A percentile compares a stretch with the other conserved stretches of the same genome.
Evolutionary conservation across 768 basidiomycete species (phyloP).

Genomic region (Candolleomyces aberdarensis): DNA sequence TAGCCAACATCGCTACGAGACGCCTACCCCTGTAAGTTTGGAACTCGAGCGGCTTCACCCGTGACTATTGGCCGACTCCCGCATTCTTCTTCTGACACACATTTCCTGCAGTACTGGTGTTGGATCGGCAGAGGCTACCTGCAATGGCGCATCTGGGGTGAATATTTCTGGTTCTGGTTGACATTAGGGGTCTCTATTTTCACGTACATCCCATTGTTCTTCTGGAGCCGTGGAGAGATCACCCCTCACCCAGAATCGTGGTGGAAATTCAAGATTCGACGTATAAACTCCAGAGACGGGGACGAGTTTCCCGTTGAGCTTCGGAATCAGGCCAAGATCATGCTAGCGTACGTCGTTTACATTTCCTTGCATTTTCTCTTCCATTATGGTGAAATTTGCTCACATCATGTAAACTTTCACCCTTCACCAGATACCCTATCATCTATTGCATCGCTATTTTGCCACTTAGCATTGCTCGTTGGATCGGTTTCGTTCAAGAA

Average conservation of each 20-base stretch:
- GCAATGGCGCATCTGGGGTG: constrained; percentile 32
- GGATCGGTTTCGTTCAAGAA: constrained; percentile 29
- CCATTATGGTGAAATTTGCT: not conserved
- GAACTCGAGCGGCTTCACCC: too few relatives aligned
- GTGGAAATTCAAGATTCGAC: constrained; percentile 30
- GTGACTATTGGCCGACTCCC: too few relatives aligned
- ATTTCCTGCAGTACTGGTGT: constrained; percentile 47
- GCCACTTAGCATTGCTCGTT: constrained; percentile 38
- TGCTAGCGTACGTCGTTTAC: not conserved
- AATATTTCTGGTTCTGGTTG: constrained; percentile 47
- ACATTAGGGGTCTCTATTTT: constrained; percentile 30
- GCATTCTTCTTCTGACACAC: too few relatives aligned
- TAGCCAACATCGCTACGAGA: constrained; percentile 17
- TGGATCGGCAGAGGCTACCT: constrained; percentile 34
- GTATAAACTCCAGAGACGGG: not conserved
- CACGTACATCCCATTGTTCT: constrained; percentile 33
- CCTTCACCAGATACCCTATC: constrained; percentile 30
- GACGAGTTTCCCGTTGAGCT: constrained; percentile 16
- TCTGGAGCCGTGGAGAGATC: constrained; percentile 34
- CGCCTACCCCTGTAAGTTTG: constrained; percentile 33
- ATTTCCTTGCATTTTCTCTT: not conserved
- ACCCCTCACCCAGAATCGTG: constrained; percentile 25
- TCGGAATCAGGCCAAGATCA: constrained; percentile 2
- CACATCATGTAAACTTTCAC: not conserved
- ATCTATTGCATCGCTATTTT: constrained; percentile 36